Evolutionary conservation across 2,329 filamentous ascomycete genomes (phyloP).

Genomic region (Cladophialophora exuberans): DNA sequence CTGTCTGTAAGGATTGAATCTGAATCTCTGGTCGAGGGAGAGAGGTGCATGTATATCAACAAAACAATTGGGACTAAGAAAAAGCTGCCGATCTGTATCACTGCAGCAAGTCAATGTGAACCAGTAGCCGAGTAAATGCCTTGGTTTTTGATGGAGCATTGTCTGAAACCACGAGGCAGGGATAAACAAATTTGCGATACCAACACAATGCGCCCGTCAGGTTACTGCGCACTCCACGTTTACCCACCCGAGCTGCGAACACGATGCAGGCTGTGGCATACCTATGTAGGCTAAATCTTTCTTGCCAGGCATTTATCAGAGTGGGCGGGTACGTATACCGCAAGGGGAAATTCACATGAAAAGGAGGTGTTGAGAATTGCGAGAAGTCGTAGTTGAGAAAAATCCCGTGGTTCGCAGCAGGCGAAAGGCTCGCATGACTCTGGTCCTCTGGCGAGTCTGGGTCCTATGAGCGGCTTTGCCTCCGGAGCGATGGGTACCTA

Average conservation of each 20-base stretch:
- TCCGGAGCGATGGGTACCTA: too few relatives aligned
- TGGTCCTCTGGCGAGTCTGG: too few relatives aligned
- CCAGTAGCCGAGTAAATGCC: neutral
- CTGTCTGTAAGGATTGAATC: too few relatives aligned
- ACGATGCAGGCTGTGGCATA: neutral
- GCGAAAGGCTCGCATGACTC: too few relatives aligned
- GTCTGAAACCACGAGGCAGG: neutral
- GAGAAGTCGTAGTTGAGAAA: too few relatives aligned
- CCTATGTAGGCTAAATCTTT: slow-evolving; percentile 9
- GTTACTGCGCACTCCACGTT: slow-evolving; percentile 2
- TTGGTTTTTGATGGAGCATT: neutral
- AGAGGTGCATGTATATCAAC: slow-evolving; percentile 4
- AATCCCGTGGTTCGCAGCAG: too few relatives aligned
- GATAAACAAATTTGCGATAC: neutral
- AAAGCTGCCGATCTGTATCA: neutral
- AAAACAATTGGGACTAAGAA: neutral
- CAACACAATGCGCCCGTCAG: neutral
- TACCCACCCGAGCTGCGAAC: neutral
- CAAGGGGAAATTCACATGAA: neutral
- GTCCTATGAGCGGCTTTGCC: neutral
- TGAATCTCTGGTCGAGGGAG: too few relatives aligned
- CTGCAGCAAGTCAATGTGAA: neutral
- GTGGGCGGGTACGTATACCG: slow-evolving; percentile 2
- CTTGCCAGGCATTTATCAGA: neutral
- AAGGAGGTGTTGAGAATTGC: neutral